These are phyloP conservation scores for Oemleria cerasiformis DNA, from an alignment of 306 rosid genomes.

Conservation along the genomic window DNA sequence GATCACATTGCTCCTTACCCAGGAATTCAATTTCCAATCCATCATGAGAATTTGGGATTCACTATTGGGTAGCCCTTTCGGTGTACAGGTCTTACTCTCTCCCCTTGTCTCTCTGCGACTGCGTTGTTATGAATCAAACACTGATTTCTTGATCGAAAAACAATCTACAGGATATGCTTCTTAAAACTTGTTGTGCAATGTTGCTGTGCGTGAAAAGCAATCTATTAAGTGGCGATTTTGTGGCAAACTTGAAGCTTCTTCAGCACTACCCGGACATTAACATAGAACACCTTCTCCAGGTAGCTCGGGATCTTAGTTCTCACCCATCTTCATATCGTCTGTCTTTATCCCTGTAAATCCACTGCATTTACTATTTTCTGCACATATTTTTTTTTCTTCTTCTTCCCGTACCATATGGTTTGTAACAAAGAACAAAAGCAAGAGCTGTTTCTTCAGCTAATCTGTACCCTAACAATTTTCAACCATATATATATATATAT, in stretches of 20 bases:
- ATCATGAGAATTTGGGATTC: constrained; percentile 87
- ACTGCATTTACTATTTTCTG: background rate
- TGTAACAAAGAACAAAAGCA: constrained; percentile 4
- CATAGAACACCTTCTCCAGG: constrained; percentile 65
- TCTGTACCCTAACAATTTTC: constrained; percentile 6
- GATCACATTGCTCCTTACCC: constrained; percentile 81
- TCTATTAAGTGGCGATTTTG: constrained; percentile 69
- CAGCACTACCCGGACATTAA: constrained; percentile 69
- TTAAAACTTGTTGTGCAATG: constrained; percentile 80
- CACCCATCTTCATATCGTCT: constrained; percentile 52
- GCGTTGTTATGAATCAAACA: background rate
- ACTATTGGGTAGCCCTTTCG: constrained; percentile 64
- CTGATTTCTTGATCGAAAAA: background rate
- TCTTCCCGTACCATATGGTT: background rate
- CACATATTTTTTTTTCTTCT: background rate
- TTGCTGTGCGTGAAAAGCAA: constrained; percentile 59
- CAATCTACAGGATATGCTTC: constrained; percentile 68
- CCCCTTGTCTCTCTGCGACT: constrained; percentile 7
- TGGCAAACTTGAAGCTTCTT: constrained; percentile 61
- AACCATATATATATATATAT: background rate
- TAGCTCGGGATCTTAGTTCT: constrained; percentile 63
- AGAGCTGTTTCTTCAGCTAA: background rate
- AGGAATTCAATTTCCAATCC: constrained; percentile 62
- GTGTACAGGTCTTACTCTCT: constrained; percentile 61
- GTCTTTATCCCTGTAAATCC: constrained; percentile 40